Evolutionary conservation across 371 early-diverging fungal species (phyloP), one percentile per base, ranked within the genome.

Genomic region (Capillidium rhysosporum): DNA sequence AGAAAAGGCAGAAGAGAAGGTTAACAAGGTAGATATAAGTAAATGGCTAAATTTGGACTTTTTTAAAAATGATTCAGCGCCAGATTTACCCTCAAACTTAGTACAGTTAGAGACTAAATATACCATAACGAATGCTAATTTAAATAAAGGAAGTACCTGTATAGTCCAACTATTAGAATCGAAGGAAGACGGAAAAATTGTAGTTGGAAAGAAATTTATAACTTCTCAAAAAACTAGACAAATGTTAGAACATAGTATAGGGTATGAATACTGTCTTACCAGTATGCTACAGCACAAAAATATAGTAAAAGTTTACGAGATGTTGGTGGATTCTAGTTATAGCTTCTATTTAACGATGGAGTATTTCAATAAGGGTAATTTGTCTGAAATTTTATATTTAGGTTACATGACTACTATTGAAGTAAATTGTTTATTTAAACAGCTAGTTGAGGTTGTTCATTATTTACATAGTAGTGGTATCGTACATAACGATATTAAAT

Each of bases 361-460:
- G 18, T 24, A 39, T 5, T 21, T 46, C 25, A 12, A 24, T 57
- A 60, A 56, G 61, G 64, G 66, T 68, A 25, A 57, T 54, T 52
- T 69, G 69, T 55, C 64, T 56, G 34, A 67, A 64, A 55, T 60
- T 62, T 16, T 58, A 61, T 49, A 46, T 48, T 21, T 60, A 60
- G 43, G 49, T 30, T 23, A 25, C 29, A 26, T 29, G 38, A 25
- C 16, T 12, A n/a, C 24, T 20, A 41, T 5, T 52, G 38, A 43
- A 43, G 41, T n/a, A 7, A 43, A 43, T 18, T 43, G 43, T 43
- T 8, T 14, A 7, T 43, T 43, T 18, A 43, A 43, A 18, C 43
- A 43, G 21, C 18, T 43, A 18, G 7, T 43, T 18, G 21, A 43
- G 7, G 43, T 14, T 14, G 51, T 48, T 24, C 49, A 46, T 28